Evolutionary conservation across 2,329 filamentous ascomycete genomes (phyloP).

Genomic region (Nakataea oryzae): DNA sequence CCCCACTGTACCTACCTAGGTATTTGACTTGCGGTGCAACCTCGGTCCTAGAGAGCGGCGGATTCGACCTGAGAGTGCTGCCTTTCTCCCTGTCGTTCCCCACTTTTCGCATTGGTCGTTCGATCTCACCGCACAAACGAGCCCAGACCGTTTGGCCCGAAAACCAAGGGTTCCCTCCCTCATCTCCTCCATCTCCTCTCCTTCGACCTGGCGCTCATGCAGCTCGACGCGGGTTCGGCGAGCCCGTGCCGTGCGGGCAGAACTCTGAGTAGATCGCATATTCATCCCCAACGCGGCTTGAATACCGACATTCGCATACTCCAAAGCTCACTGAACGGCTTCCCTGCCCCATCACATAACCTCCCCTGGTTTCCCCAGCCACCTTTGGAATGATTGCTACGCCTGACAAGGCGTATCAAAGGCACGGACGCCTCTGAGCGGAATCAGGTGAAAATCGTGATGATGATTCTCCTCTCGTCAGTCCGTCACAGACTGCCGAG

Average conservation of each 20-base stretch:
- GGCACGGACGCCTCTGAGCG: no score
- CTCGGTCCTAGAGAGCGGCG: background rate
- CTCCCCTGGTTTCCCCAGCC: background rate
- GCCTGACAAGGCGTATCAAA: no score
- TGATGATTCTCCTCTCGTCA: no score
- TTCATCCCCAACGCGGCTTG: background rate
- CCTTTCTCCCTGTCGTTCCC: background rate
- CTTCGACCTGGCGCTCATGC: background rate
- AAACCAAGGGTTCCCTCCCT: background rate
- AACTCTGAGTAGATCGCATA: background rate
- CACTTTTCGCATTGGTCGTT: background rate
- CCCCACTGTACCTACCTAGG: no score
- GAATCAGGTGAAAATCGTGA: no score
- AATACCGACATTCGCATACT: background rate
- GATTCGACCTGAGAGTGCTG: no score
- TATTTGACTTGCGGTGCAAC: background rate
- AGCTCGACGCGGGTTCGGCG: background rate
- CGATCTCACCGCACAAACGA: background rate
- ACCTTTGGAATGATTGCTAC: no score
- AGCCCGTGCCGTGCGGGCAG: no score
- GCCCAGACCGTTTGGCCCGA: background rate
- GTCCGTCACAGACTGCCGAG: no score
- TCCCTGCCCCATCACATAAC: background rate
- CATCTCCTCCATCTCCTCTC: background rate
- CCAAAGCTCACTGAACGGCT: background rate